Evolutionary conservation across 2,329 filamentous ascomycete genomes (phyloP), one percentile per base, ranked within the genome.

Genomic region (Aspergillus ochraceus): DNA sequence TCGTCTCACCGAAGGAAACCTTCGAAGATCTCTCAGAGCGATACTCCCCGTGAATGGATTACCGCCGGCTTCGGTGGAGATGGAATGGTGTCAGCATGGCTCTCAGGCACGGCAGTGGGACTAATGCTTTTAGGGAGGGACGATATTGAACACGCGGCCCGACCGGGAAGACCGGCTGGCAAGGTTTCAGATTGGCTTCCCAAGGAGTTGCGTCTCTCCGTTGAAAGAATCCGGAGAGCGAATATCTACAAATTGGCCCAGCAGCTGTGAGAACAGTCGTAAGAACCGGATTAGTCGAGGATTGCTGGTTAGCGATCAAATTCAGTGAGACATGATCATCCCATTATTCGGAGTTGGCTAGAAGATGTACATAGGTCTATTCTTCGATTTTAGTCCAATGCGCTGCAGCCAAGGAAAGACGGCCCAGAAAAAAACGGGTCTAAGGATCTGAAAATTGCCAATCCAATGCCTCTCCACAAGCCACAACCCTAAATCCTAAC

Each of bases 21-120:
- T 51, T 47, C 36, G 56, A 32, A 14, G 45, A 47, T 32, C 4
- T 19, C 42, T 6, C 29, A 19, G 26, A 39, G 54, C 26, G 17
- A 24, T 2, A 11, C 54, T 17, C 46, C 55, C 17, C 49, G 42
- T 17, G 61, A 64, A 45, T 64, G 62, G 62, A 60, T 64, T 11
- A 56, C 60, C 19, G 60, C 60, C 2, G 62, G 57, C 10, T 64
- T 64, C 47, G 29, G 54, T 9, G 62, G 60, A 8, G 60, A 64
- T 19, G 62, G 62, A 12, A 60, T 64, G 60, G 57, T 64, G 4
- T 26, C 55, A 20, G 62, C 62, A 22, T 64, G 62, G 62, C 52
- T 64, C 11, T 64, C 54, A 4, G 60, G 62, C 12, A 52, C 58
- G 5, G 62, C 62, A 3, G 57, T 64, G 19, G 62, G 51, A 8